Evolutionary conservation across 371 early-diverging fungal species (phyloP), one percentile per base, ranked within the genome.

Genomic region (Mucor lusitanicus): DNA sequence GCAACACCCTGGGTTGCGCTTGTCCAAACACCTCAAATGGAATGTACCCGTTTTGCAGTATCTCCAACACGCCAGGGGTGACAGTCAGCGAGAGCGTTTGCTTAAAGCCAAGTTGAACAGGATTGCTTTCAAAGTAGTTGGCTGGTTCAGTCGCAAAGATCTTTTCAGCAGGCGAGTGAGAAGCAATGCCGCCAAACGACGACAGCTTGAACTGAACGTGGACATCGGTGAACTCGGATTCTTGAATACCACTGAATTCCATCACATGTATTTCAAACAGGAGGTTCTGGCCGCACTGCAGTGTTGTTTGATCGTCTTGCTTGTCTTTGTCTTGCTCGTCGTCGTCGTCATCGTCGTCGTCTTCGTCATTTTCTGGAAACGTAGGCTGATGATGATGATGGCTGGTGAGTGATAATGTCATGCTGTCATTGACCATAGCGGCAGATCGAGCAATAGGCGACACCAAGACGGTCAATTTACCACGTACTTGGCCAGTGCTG

Each of bases 161-260:
- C n/a, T 87, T 85, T 63, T 92, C 92, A 0, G 73, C 73, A 1
- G 69, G 61, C 2, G 88, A 77, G 59, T 80, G 74, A 12, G 71
- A 53, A 13, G 71, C 58, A 13, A 81, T 71, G 21, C 78, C 76
- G 12, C 87, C 89, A 78, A 92, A 88, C 3, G 88, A 87, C 3
- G 88, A 88, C 0, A 89, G 71, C 58, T 89, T 85, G 75, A 93
- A 90, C 58, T 94, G 94, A 33, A 90, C 88, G 70, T 96, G 96
- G 12, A 94, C 88, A 57, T 90, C 85, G 17, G 91, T 90, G 68
- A 83, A 90, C 58, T 91, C 87, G 11, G 73, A 63, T 76, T 94
- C 95, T 33, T 70, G 77, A 1, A 96, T 68, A 1, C 94, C 94
- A 11, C 77, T 84, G 6, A 94, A 67, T 21, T 90, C 86, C 17